Evolutionary conservation across 2,329 filamentous ascomycete species (phyloP).

Genomic region (Fusarium musae): DNA sequence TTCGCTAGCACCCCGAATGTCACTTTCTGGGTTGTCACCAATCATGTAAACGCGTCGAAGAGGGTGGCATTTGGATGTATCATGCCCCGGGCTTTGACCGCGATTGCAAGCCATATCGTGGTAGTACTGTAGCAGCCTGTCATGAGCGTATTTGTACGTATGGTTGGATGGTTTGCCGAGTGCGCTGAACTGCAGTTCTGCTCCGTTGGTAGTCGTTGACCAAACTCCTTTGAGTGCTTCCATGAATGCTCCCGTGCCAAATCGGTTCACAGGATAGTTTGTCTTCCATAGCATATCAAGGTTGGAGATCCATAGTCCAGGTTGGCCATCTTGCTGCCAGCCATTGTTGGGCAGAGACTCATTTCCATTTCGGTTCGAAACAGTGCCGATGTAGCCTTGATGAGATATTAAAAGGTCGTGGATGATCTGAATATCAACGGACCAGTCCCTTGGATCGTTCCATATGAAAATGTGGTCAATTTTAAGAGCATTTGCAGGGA

Average conservation of each 20-base stretch:
- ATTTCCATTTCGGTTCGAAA: slow-evolving; percentile 77
- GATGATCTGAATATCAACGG: slow-evolving; percentile 86
- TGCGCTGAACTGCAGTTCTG: slow-evolving; percentile 69
- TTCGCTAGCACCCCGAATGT: slow-evolving; percentile 87
- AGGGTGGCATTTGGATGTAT: slow-evolving; percentile 53
- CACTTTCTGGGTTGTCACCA: slow-evolving; percentile 88
- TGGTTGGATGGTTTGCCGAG: slow-evolving; percentile 84
- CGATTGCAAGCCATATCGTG: slow-evolving; percentile 41
- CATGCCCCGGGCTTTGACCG: slow-evolving; percentile 17
- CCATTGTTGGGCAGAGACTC: slow-evolving; percentile 73
- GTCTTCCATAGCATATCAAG: slow-evolving; percentile 91
- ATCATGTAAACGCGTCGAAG: slow-evolving; percentile 90
- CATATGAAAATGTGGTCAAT: slow-evolving; percentile 94
- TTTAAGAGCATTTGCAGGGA: slow-evolving; percentile 65
- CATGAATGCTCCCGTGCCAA: slow-evolving; percentile 92
- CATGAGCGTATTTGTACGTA: slow-evolving; percentile 84
- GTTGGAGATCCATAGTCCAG: slow-evolving; percentile 87
- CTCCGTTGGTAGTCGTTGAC: slow-evolving; percentile 74
- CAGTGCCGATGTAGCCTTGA: slow-evolving; percentile 82
- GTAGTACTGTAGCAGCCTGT: slow-evolving; percentile 70
- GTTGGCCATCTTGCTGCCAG: slow-evolving; percentile 86
- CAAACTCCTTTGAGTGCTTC: slow-evolving; percentile 85
- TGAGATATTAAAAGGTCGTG: slow-evolving; percentile 83
- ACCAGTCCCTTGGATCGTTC: slow-evolving; percentile 97
- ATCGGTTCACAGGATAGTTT: slow-evolving; percentile 82